Evolutionary conservation across 2,329 filamentous ascomycete species (phyloP).

Genomic region (Neonectria magnoliae): DNA sequence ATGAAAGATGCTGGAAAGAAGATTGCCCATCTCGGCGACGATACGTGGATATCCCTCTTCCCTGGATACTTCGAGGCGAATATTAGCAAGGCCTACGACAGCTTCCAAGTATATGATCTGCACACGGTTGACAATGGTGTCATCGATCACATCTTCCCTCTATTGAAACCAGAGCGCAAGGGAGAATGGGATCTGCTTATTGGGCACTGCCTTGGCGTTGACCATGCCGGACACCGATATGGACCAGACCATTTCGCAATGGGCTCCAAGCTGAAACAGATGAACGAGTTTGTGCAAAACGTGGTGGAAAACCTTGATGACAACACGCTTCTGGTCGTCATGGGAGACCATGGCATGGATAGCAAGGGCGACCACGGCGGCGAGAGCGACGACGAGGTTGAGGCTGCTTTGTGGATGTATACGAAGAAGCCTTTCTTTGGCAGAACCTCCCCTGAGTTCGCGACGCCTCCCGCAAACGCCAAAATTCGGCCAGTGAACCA

Average conservation of each 20-base stretch:
- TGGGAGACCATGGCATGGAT: slow-evolving; percentile 99
- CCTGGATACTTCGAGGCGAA: slow-evolving; percentile 91
- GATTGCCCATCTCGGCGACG: slow-evolving; percentile 94
- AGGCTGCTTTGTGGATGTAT: slow-evolving; percentile 98
- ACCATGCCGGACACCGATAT: slow-evolving; percentile 96
- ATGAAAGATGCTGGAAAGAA: slow-evolving; percentile 72
- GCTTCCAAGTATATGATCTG: slow-evolving; percentile 97
- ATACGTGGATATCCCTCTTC: slow-evolving; percentile 95
- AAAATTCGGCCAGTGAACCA: slow-evolving; percentile 82
- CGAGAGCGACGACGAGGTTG: slow-evolving; percentile 94
- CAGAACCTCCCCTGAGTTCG: slow-evolving; percentile 70
- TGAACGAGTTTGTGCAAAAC: slow-evolving; percentile 82
- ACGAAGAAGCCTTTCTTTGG: slow-evolving; percentile 89
- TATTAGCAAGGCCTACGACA: slow-evolving; percentile 90
- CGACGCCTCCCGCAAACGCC: slow-evolving; percentile 72
- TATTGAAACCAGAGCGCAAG: slow-evolving; percentile 72
- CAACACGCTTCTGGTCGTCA: slow-evolving; percentile 87
- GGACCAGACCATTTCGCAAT: slow-evolving; percentile 93
- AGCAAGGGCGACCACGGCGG: slow-evolving; percentile 97
- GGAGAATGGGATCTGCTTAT: slow-evolving; percentile 92
- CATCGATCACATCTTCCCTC: slow-evolving; percentile 86
- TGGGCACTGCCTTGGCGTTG: slow-evolving; percentile 92
- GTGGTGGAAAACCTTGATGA: slow-evolving; percentile 81
- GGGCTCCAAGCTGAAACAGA: slow-evolving; percentile 89
- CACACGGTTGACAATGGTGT: slow-evolving; percentile 98